These are phyloP conservation scores for Aquilaria agallochum DNA, from an alignment of 441 rosid genomes.

Conservation along the genomic window DNA sequence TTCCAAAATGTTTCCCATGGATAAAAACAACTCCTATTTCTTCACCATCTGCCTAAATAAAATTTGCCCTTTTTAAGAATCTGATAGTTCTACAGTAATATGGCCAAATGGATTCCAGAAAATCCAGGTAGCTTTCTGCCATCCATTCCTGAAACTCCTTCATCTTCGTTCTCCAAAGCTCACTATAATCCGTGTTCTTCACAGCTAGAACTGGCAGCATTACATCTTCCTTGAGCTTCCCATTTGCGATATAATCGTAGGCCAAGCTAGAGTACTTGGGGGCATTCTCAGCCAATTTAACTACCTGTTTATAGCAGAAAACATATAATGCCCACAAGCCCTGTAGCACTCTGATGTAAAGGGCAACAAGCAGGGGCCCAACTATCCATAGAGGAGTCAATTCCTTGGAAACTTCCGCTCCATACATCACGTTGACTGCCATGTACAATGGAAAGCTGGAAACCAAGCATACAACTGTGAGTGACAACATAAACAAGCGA, in stretches of 20 bases:
- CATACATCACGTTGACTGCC: slow-evolving; percentile 55
- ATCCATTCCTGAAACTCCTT: slow-evolving; percentile 61
- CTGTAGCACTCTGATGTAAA: slow-evolving; percentile 68
- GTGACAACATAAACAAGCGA: slow-evolving; percentile 4
- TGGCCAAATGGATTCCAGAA: slow-evolving; percentile 91
- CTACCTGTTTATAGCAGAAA: slow-evolving; percentile 71
- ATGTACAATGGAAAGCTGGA: slow-evolving; percentile 73
- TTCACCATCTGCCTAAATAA: slow-evolving; percentile 35
- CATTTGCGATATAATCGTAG: slow-evolving; percentile 45
- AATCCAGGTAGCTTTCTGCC: slow-evolving; percentile 74
- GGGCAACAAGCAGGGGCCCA: slow-evolving; percentile 70
- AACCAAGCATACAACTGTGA: slow-evolving; percentile 15
- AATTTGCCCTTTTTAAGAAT: slow-evolving; percentile 87
- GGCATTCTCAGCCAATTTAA: slow-evolving; percentile 43
- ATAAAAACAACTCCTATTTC: slow-evolving; percentile 14
- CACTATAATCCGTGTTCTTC: slow-evolving; percentile 65
- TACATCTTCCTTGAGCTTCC: slow-evolving; percentile 63
- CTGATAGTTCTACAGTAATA: slow-evolving; percentile 88
- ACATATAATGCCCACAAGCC: slow-evolving; percentile 70
- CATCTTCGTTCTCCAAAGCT: slow-evolving; percentile 48
- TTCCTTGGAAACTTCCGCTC: slow-evolving; percentile 76
- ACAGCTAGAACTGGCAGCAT: slow-evolving; percentile 54
- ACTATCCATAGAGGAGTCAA: slow-evolving; percentile 75
- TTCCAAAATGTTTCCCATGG: slow-evolving; percentile 10
- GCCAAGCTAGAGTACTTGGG: slow-evolving; percentile 56